Evolutionary conservation across 306 rosid species (phyloP).

Genomic region (Cucumis cinereus): DNA sequence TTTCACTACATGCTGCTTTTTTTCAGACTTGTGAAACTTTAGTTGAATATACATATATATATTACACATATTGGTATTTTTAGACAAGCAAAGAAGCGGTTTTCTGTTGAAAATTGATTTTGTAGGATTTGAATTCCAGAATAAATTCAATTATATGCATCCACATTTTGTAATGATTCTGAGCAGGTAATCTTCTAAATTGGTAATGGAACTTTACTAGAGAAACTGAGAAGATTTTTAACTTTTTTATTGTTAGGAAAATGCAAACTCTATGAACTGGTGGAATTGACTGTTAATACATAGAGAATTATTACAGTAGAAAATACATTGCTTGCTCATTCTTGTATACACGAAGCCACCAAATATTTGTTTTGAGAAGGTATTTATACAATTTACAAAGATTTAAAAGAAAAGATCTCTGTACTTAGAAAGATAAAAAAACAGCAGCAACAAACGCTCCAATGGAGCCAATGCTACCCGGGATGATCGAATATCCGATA

Average conservation of each 20-base stretch:
- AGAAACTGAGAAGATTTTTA: background rate
- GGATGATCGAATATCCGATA: slow-evolving; percentile 35
- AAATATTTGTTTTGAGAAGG: background rate
- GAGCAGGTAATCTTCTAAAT: background rate
- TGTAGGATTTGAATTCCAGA: background rate
- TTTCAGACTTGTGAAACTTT: background rate
- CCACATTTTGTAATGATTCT: slow-evolving; percentile 3
- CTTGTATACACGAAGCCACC: background rate
- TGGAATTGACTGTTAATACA: background rate
- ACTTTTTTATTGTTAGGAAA: background rate
- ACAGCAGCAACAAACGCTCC: slow-evolving; percentile 61
- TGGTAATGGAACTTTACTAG: background rate
- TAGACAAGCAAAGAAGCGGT: background rate
- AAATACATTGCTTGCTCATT: background rate
- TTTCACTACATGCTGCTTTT: background rate
- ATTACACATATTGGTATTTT: background rate
- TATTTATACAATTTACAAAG: background rate
- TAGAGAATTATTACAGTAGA: background rate
- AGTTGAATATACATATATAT: background rate
- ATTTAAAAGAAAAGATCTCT: background rate
- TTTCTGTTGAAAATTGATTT: background rate
- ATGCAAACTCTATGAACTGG: background rate
- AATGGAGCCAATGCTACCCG: slow-evolving; percentile 32
- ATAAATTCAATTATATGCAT: background rate
- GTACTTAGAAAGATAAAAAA: slow-evolving; percentile 27